These are phyloP conservation scores for Colletotrichum sidae DNA, from an alignment of 2,329 filamentous ascomycete genomes.

Conservation along the genomic window DNA sequence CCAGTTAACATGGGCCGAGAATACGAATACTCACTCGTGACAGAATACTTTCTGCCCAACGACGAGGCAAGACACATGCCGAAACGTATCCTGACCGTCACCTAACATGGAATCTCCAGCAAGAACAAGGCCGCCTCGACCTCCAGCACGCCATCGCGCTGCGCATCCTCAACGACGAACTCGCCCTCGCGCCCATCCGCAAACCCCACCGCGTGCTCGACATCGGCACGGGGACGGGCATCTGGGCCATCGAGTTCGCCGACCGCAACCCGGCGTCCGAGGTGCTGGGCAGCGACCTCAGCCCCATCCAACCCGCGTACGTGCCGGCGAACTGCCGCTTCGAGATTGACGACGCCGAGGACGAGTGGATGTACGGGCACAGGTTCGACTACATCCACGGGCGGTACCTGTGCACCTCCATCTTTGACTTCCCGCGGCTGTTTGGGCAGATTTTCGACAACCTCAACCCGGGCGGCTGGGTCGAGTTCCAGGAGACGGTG, in stretches of 20 bases:
- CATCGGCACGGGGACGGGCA: constrained; percentile 37
- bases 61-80: constrained; percentile 17
- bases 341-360: constrained; percentile 51
- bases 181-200: constrained; percentile 20
- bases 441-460: constrained; percentile 52
- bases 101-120: neutral
- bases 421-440: constrained; percentile 49
- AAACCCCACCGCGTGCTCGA: constrained; percentile 39
- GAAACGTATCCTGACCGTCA: neutral
- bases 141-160: constrained; percentile 50
- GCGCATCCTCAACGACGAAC: constrained; percentile 25
- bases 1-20: no score
- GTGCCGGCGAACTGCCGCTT: constrained; percentile 53
- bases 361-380: constrained; percentile 40
- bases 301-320: constrained; percentile 53
- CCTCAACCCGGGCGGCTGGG: constrained; percentile 49
- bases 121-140: constrained; percentile 55
- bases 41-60: constrained; percentile 31
- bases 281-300: constrained; percentile 52
- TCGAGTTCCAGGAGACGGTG: constrained; percentile 70
- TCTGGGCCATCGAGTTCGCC: constrained; percentile 52
- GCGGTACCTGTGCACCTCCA: constrained; percentile 46
- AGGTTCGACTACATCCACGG: constrained; percentile 32
- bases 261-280: constrained; percentile 48
- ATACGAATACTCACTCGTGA: neutral